Conservation (phyloP, 2,329 filamentous ascomycete genomes). For the Penicillium olsonii region DNA sequence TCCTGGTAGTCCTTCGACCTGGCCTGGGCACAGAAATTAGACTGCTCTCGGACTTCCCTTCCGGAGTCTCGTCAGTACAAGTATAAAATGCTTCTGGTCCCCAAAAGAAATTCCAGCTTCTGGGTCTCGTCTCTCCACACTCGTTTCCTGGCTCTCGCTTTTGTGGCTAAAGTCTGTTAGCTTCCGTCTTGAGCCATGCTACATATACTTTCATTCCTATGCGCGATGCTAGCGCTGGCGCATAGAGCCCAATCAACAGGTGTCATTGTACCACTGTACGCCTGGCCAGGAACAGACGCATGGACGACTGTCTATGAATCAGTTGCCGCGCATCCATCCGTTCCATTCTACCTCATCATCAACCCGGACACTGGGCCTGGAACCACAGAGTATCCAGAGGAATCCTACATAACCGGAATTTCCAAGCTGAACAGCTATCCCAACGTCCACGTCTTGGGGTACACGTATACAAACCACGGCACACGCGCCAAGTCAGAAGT, state of each 20-base stretch:
- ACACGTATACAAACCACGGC: slow-evolving; percentile 42
- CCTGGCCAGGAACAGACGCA: slow-evolving; percentile 23
- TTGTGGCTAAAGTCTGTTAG: too few species aligned
- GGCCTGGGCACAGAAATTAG: not conserved
- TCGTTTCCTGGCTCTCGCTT: not conserved
- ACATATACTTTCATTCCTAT: slow-evolving; percentile 8
- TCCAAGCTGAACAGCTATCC: slow-evolving; percentile 38
- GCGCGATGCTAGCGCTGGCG: slow-evolving; percentile 11
- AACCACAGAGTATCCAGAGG: slow-evolving; percentile 30
- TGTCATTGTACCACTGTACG: slow-evolving; percentile 29
- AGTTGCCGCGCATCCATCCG: slow-evolving; percentile 21
- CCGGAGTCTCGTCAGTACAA: not conserved
- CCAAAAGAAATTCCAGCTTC: not conserved
- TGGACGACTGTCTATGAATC: slow-evolving; percentile 27
- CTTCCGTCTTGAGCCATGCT: slow-evolving; percentile 2
- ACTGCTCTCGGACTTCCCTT: not conserved
- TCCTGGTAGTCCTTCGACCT: not conserved
- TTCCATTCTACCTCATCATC: slow-evolving; percentile 32
- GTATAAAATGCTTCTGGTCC: not conserved
- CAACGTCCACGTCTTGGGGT: slow-evolving; percentile 45
- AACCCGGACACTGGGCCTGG: slow-evolving; percentile 40
- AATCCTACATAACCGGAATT: slow-evolving; percentile 37
- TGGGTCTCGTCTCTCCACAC: not conserved
- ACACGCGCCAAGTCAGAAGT: slow-evolving; percentile 33
- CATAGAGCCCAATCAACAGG: slow-evolving; percentile 15